These are phyloP conservation scores for Vigna trinervia DNA, from an alignment of 306 rosid species.

Conservation along the genomic window DNA sequence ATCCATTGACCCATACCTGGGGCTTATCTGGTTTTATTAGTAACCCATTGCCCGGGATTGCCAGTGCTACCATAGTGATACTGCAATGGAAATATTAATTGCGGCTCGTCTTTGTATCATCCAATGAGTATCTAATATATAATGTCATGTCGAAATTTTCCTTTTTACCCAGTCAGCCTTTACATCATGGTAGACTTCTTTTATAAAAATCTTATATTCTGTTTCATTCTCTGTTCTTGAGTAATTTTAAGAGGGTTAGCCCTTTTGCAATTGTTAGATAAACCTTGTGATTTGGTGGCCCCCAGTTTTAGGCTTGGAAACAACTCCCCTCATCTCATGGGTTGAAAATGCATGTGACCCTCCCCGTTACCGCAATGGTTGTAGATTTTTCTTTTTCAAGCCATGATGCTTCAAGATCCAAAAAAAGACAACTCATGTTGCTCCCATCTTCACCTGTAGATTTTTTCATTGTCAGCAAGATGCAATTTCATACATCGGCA, in stretches of 20 bases:
- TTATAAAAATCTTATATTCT: not conserved
- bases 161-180: not conserved
- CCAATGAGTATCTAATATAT: constrained; percentile 36
- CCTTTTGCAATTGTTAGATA: not conserved
- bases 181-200: not conserved
- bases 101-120: constrained; percentile 19
- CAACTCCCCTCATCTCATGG: not conserved
- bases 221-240: constrained; percentile 29
- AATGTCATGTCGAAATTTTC: constrained; percentile 13
- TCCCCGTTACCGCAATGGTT: not conserved
- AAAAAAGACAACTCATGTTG: not conserved
- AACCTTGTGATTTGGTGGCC: constrained; percentile 15
- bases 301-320: constrained; percentile 20
- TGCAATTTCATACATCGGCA: not conserved
- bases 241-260: constrained; percentile 6
- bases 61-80: constrained; percentile 11
- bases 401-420: constrained; percentile 30
- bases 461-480: constrained; percentile 2
- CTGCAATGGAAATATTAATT: constrained; percentile 2
- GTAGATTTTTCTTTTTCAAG: constrained; percentile 8
- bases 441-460: not conserved
- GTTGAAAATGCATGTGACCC: not conserved
- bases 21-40: not conserved
- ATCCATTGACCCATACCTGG: constrained; percentile 4
- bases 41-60: not conserved